phyloP scores from a whole-genome alignment of 208 protist species.

The Crithidia sp. region DNA sequence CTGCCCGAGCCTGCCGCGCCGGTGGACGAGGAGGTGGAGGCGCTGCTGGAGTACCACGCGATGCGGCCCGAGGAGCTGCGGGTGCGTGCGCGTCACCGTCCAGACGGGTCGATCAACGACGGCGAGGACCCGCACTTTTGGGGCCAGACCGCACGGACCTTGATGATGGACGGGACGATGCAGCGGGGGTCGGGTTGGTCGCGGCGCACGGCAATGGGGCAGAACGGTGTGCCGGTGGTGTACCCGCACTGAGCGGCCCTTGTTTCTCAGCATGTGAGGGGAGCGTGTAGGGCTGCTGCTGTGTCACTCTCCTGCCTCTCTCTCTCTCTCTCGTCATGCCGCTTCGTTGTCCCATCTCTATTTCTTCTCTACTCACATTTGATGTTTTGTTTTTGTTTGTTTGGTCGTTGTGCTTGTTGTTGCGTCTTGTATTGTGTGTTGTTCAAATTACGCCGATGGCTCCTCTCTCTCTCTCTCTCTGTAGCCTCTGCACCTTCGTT shows the following conservation, averaged over 20 bases:
- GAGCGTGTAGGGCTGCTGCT: too few species aligned
- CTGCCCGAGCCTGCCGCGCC: slow-evolving; percentile 79
- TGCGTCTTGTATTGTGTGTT: neutral
- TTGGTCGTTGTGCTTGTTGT: neutral
- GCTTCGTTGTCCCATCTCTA: neutral
- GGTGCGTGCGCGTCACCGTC: slow-evolving; percentile 85
- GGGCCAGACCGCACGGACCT: slow-evolving; percentile 58
- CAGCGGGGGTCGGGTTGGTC: slow-evolving; percentile 68
- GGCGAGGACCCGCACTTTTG: slow-evolving; percentile 86
- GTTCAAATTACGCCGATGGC: too few species aligned
- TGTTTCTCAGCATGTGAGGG: too few species aligned
- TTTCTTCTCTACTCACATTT: slow-evolving; percentile 22
- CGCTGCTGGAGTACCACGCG: slow-evolving; percentile 84
- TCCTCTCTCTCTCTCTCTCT: slow-evolving; percentile 1
- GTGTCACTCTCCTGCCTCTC: neutral
- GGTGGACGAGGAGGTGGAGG: slow-evolving; percentile 77
- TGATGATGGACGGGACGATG: slow-evolving; percentile 75
- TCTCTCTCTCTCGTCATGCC: slow-evolving; percentile 6
- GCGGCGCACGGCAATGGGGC: slow-evolving; percentile 69
- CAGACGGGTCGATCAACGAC: slow-evolving; percentile 86
- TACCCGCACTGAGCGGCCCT: slow-evolving; percentile 40
- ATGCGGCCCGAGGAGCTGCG: slow-evolving; percentile 55
- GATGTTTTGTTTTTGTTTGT: neutral
- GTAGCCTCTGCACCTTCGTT: too few species aligned
- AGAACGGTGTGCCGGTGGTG: slow-evolving; percentile 67